Evolutionary conservation across 2,329 filamentous ascomycete species (phyloP), one percentile per base, ranked within the genome.

Genomic region (Venturia asperata): DNA sequence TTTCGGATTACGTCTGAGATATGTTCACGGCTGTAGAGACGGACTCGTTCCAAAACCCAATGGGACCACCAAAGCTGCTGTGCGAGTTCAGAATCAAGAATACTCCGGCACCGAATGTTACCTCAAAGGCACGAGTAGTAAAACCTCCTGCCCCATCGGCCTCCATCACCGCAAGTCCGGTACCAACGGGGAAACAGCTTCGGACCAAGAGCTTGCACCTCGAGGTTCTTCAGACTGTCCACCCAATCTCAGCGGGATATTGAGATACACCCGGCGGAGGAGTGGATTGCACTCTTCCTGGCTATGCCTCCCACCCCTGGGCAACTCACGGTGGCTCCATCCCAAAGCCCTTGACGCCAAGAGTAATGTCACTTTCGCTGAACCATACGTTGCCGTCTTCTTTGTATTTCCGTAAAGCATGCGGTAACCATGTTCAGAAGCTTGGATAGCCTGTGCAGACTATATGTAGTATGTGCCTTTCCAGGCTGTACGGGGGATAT

Each of bases 181-280:
- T 15, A 55, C 49, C 27, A 56, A 37, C 2, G n/a, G 37, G n/a
- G 37, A 13, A 19, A 34, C 17, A 3, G 10, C 52, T 15, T 27
- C 49, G 49, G 49, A 34, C 24, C 27, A 55, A 55, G 49, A 55
- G 34, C 49, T 30, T 55, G 27, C 49, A 55, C 49, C 27, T 34
- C 27, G 3, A 15, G 3, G 11, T 10, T 34, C 13, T 10, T 27
- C 21, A 3, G 24, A 52, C 10, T 5, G 17, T 55, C 24, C 49
- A 55, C 9, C 27, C 24, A 55, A 55, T 34, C 49, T 2, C 24
- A 15, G 24, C 27, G 30, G 15, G 15, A 19, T 1, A 7, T 19
- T n/a, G 17, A 6, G 2, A 4, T 34, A 13, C 52, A 56, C 30
- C 24, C 13, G 13, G 52, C 13, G 52, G 13, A 17, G 5, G 30